These are phyloP conservation scores for Trametes polyzona DNA, from an alignment of 1,284 basidiomycete species.

Conservation along the genomic window DNA sequence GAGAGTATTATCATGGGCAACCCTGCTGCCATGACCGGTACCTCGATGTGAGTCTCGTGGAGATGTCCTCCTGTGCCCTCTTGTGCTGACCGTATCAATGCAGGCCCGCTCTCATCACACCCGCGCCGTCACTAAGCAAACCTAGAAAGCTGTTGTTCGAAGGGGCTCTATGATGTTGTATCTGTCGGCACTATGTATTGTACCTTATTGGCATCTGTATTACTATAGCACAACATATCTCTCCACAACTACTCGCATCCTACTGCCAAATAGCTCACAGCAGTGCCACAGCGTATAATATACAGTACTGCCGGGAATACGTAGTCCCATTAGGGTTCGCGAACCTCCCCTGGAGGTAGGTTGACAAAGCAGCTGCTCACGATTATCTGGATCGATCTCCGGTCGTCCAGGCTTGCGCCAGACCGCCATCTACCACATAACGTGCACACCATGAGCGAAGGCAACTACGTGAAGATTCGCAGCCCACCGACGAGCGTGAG, in stretches of 20 bases:
- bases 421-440: neutral
- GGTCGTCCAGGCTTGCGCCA: neutral
- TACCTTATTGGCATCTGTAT: slow-evolving; percentile 18
- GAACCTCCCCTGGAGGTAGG: neutral
- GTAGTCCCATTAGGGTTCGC: neutral
- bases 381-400: slow-evolving; percentile 6
- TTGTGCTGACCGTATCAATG: neutral
- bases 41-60: slow-evolving; percentile 83
- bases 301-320: too few species aligned
- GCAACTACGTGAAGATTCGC: slow-evolving; percentile 16
- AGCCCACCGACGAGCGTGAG: slow-evolving; percentile 17
- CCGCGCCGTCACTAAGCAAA: slow-evolving; percentile 55
- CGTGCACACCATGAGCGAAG: slow-evolving; percentile 14
- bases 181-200: slow-evolving; percentile 16
- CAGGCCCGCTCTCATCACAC: slow-evolving; percentile 62
- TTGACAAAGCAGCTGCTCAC: slow-evolving; percentile 13
- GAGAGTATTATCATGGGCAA: slow-evolving; percentile 99
- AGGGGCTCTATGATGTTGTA: slow-evolving; percentile 44
- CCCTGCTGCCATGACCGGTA: slow-evolving; percentile 94
- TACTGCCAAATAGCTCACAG: too few species aligned
- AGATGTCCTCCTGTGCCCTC: too few species aligned
- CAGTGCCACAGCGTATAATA: too few species aligned
- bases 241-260: neutral
- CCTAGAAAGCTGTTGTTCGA: slow-evolving; percentile 63
- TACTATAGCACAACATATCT: neutral